Conservation (phyloP, 441 rosid genomes). For the Adansonia rubrostipa region DNA sequence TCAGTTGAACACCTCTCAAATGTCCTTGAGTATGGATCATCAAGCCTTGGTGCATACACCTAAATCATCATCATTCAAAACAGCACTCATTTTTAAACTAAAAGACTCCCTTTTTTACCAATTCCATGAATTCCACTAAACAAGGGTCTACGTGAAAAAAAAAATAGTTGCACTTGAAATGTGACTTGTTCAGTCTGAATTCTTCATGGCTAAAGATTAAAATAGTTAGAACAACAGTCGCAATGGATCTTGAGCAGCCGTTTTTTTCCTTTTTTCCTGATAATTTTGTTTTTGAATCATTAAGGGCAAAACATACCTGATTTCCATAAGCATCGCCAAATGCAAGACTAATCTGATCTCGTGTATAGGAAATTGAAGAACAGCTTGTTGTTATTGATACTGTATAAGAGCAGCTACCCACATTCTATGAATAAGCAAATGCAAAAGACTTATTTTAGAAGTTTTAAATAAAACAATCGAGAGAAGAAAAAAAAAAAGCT, state of each 20-base stretch:
- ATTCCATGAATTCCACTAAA: background rate
- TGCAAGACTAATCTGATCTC: constrained; percentile 71
- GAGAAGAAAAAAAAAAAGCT: too few species aligned
- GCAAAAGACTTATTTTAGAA: background rate
- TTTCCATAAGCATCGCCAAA: constrained; percentile 83
- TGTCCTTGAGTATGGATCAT: constrained; percentile 49
- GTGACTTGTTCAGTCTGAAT: background rate
- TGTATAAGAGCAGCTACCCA: constrained; percentile 56
- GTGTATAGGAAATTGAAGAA: constrained; percentile 54
- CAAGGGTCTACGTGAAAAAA: background rate
- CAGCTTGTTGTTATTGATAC: constrained; percentile 66
- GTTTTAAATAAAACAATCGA: background rate
- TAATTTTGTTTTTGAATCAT: background rate
- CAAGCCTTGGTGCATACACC: constrained; percentile 68
- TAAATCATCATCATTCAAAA: constrained; percentile 28
- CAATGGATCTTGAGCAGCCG: background rate
- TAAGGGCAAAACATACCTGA: constrained; percentile 51
- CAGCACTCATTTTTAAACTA: background rate
- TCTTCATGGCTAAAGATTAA: background rate
- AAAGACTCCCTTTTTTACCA: too few species aligned
- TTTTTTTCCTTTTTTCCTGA: background rate
- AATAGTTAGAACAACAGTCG: background rate
- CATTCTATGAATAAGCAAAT: constrained; percentile 16
- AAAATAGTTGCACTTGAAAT: too few species aligned
- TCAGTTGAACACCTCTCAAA: constrained; percentile 70